A percentile compares a stretch with the other conserved stretches of the same genome.
phyloP scores from a whole-genome alignment of 306 rosid genomes.

The Alnus glutinosa region DNA sequence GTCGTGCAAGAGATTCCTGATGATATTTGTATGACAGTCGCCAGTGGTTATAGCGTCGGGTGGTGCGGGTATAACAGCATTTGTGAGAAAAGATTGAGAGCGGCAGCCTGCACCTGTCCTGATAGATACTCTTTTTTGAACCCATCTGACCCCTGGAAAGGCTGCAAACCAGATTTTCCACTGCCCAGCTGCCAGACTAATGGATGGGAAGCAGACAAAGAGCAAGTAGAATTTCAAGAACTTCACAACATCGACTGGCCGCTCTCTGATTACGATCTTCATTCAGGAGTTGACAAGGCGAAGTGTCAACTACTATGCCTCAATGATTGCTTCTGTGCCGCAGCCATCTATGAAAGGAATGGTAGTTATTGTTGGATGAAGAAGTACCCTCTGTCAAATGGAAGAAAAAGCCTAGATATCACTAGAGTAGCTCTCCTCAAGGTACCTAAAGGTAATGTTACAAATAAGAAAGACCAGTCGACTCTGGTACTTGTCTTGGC shows the following conservation, averaged over 20 bases:
- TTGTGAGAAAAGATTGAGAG: conserved; percentile 9
- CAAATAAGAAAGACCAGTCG: background rate
- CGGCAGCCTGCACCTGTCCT: conserved; percentile 26
- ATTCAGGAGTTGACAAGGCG: background rate
- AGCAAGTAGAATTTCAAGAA: conserved; percentile 9
- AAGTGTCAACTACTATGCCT: conserved; percentile 15
- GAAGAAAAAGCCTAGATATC: conserved; percentile 6
- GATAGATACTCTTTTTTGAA: conserved; percentile 20
- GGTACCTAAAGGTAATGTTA: conserved; percentile 5
- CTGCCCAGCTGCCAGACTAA: conserved; percentile 17
- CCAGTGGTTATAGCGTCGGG: conserved; percentile 8
- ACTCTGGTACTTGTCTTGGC: conserved; percentile 11
- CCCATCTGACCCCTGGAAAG: background rate
- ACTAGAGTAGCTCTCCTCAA: conserved; percentile 4
- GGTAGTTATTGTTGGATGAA: background rate
- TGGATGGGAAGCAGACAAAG: conserved; percentile 19
- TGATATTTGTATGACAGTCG: conserved; percentile 15
- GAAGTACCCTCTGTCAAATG: conserved; percentile 32
- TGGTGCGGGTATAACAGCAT: conserved; percentile 31
- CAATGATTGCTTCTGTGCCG: conserved; percentile 20
- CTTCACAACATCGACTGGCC: background rate
- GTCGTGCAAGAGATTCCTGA: conserved; percentile 10
- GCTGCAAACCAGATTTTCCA: conserved; percentile 37
- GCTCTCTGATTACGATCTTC: background rate
- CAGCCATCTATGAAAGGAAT: background rate